These are phyloP conservation scores for Trametes cinnabarina DNA, from an alignment of 768 basidiomycete species.

Conservation along the genomic window DNA sequence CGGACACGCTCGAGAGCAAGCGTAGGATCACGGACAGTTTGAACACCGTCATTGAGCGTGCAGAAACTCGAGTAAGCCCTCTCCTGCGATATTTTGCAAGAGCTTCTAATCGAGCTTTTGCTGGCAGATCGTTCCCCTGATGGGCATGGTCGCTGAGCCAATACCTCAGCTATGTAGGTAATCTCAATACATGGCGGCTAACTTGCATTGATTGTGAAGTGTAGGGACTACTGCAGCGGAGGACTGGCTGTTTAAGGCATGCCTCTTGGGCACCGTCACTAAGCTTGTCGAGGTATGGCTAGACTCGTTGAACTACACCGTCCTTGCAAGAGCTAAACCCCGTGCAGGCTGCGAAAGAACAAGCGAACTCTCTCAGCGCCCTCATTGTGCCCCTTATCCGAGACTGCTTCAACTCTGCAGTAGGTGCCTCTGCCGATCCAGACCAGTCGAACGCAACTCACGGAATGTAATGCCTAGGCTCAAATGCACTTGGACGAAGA, in stretches of 20 bases:
- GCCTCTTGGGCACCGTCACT: slow-evolving; percentile 66
- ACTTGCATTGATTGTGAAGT: background rate
- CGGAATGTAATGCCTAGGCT: slow-evolving; percentile 37
- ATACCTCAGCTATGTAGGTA: slow-evolving; percentile 70
- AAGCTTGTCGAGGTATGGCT: slow-evolving; percentile 60
- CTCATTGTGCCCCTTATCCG: slow-evolving; percentile 25
- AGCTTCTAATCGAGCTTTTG: background rate
- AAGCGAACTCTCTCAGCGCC: slow-evolving; percentile 18
- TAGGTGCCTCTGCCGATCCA: slow-evolving; percentile 7
- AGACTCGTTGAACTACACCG: slow-evolving; percentile 9
- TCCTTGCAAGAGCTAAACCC: background rate
- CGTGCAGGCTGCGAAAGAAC: slow-evolving; percentile 60
- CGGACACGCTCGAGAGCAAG: slow-evolving; percentile 75
- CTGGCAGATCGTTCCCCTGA: slow-evolving; percentile 64
- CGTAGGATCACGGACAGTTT: slow-evolving; percentile 67
- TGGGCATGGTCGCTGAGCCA: slow-evolving; percentile 57
- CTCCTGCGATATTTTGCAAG: background rate
- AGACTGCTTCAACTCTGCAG: slow-evolving; percentile 25
- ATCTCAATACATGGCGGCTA: background rate
- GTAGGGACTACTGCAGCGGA: slow-evolving; percentile 67
- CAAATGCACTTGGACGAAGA: slow-evolving; percentile 76
- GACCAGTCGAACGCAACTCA: background rate
- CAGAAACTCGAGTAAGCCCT: slow-evolving; percentile 35
- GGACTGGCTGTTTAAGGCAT: slow-evolving; percentile 70
- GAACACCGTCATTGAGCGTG: slow-evolving; percentile 63